Evolutionary conservation across 495 filamentous ascomycete genomes (phyloP), one percentile per base, ranked within the genome.

Genomic region (Durotheca rogersii): DNA sequence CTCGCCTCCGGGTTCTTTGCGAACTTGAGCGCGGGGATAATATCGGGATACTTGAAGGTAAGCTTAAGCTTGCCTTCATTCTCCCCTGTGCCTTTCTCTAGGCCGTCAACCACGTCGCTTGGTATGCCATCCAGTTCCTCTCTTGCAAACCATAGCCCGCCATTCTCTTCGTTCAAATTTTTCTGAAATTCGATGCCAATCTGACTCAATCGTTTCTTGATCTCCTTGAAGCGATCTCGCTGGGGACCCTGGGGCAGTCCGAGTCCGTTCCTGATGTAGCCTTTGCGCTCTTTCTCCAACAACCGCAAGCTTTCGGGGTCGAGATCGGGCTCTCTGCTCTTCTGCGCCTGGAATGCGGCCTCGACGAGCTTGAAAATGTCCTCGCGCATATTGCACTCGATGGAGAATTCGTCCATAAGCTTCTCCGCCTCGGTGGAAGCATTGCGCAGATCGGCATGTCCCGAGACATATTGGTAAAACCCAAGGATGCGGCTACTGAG

Each of bases 401-500:
- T 82, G 19, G 62, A 59, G 56, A 80, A 82, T 35, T 83, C 77
- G 46, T 81, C 74, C 62, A 83, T 75, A 29, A 82, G 62, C 65
- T 81, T 80, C 61, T 81, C 79, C 9, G 80, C 78, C 56, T 81
- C 73, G 54, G 72, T 78, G 20, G 75, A 79, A 15, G 81, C 80
- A 69, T 82, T 78, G 5, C 89, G 81, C 17, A 94, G 78, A 25
- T 74, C 79, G 59, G 79, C 74, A 58, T 89, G 74, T 9, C 75
- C 78, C 18, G 84, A 88, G 7, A 92, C 86, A 38, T 88, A 83
- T 67, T 92, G 87, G 68, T 91, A 93, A 64, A 93, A 93, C 53
- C 72, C 72, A 21, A 88, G 69, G 42, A 89, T 82, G 36, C 82
- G 77, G 20, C 74, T 67, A 52, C 80, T 76, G 10, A 89, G 72